phyloP scores from a whole-genome alignment of 352 stramenopile species.

The Thraustochytrium sp. region DNA sequence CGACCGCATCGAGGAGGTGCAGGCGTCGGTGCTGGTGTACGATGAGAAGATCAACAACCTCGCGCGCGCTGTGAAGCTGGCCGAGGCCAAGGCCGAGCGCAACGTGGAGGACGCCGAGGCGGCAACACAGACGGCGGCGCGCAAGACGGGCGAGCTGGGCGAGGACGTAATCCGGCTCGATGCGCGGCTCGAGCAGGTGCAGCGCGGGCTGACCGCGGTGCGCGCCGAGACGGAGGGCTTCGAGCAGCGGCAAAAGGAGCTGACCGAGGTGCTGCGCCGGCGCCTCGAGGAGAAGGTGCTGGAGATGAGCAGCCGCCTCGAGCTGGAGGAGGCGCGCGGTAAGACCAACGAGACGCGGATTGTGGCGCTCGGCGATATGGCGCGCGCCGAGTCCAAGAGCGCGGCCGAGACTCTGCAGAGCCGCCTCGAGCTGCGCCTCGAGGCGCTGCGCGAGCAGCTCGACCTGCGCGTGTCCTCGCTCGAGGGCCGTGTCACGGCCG shows the following conservation, averaged over 20 bases:
- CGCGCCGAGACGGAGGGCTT: neutral
- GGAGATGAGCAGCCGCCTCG: neutral
- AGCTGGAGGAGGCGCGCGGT: neutral
- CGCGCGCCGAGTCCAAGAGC: neutral
- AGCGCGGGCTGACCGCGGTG: neutral
- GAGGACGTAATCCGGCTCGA: neutral
- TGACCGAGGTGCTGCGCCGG: neutral
- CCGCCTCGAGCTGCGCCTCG: neutral
- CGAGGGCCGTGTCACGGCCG: neutral
- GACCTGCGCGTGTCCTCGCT: constrained; percentile 22
- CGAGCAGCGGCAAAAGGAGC: neutral
- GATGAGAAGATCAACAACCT: constrained; percentile 32
- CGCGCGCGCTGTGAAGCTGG: neutral
- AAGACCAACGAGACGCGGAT: neutral
- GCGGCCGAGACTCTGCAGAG: neutral
- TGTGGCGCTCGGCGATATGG: neutral
- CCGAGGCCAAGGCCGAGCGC: neutral
- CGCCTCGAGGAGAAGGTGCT: neutral
- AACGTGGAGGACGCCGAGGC: neutral
- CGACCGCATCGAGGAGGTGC: constrained; percentile 24
- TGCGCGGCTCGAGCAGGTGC: neutral
- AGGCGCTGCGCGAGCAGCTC: neutral
- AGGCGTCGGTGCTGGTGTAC: neutral
- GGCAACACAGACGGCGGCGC: neutral
- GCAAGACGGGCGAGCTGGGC: neutral